These are phyloP conservation scores for Penicillium bovifimosum DNA, from an alignment of 495 filamentous ascomycete species.

Conservation along the genomic window DNA sequence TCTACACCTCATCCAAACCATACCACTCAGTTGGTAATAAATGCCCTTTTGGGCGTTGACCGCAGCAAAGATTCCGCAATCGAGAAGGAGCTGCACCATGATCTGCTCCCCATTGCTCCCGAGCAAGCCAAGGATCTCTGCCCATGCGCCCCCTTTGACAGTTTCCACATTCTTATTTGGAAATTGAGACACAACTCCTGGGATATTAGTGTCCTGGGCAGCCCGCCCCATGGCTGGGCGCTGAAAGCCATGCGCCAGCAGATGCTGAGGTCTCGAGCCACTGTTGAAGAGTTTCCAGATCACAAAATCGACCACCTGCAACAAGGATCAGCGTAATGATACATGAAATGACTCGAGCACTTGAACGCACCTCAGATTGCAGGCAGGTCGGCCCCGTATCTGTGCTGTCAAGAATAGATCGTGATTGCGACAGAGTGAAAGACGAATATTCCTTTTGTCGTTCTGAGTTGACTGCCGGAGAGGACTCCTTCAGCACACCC, in stretches of 20 bases:
- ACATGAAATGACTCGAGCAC: neutral
- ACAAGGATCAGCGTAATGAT: constrained; percentile 19
- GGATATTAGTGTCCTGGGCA: constrained; percentile 40
- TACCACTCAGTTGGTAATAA: constrained; percentile 76
- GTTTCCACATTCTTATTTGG: constrained; percentile 65
- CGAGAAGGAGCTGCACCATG: constrained; percentile 73
- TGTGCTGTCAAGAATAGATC: constrained; percentile 29
- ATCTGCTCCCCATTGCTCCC: constrained; percentile 72
- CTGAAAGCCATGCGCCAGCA: constrained; percentile 75
- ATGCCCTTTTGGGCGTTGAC: constrained; percentile 55
- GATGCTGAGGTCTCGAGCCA: constrained; percentile 56
- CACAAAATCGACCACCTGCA: constrained; percentile 77
- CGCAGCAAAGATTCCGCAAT: constrained; percentile 71
- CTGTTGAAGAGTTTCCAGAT: constrained; percentile 68
- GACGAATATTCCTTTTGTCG: constrained; percentile 52
- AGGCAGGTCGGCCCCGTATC: constrained; percentile 36
- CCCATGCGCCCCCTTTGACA: constrained; percentile 70
- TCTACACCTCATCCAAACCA: constrained; percentile 9
- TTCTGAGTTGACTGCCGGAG: constrained; percentile 32
- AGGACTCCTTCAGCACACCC: constrained; percentile 40
- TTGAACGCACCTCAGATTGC: constrained; percentile 56
- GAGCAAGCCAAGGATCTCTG: constrained; percentile 61
- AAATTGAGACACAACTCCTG: constrained; percentile 48
- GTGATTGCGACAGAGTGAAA: constrained; percentile 58
- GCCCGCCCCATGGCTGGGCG: constrained; percentile 29